These are phyloP conservation scores for Neofusicoccum sp. DNA, from an alignment of 2,329 filamentous ascomycete species.

Conservation along the genomic window DNA sequence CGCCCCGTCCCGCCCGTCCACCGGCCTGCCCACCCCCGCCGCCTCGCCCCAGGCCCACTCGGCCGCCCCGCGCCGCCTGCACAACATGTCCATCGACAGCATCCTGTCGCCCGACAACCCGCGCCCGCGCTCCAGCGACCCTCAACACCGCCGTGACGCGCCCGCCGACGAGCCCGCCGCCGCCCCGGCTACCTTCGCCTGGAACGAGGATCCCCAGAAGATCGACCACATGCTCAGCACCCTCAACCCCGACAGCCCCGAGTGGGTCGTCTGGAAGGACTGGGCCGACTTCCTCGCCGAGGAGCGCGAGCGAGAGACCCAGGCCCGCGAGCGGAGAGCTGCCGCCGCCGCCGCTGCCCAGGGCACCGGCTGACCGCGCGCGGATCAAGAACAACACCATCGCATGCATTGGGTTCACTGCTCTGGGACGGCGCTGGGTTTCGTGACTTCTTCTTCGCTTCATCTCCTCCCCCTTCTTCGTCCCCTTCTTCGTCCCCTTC, in stretches of 20 bases:
- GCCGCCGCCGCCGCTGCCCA: not conserved
- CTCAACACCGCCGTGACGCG: not conserved
- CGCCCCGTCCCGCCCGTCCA: not conserved
- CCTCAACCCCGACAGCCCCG: constrained; percentile 16
- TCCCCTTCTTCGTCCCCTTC: not conserved
- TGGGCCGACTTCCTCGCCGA: constrained; percentile 18
- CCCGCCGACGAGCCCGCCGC: not conserved
- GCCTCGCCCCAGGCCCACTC: constrained; percentile 14
- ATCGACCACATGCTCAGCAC: constrained; percentile 13
- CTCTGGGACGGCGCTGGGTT: not conserved
- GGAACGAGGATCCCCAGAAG: constrained; percentile 18
- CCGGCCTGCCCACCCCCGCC: constrained; percentile 20
- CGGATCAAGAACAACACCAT: not conserved
- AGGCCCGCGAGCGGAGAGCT: not conserved
- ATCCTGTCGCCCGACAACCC: constrained; percentile 15
- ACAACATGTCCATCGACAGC: constrained; percentile 22
- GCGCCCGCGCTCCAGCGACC: not conserved
- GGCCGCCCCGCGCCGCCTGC: constrained; percentile 9
- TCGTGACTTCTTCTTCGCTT: not conserved
- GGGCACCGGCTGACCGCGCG: not conserved
- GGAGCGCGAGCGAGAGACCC: constrained; percentile 3
- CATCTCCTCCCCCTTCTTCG: not conserved
- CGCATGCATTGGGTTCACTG: constrained; percentile 8
- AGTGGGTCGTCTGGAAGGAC: constrained; percentile 21
- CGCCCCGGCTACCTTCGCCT: not conserved